Percentiles rank a stretch among this genome's conserved stretches.
Conservation (phyloP, 2,329 filamentous ascomycete species). For the Fonsecaea monophora region DNA sequence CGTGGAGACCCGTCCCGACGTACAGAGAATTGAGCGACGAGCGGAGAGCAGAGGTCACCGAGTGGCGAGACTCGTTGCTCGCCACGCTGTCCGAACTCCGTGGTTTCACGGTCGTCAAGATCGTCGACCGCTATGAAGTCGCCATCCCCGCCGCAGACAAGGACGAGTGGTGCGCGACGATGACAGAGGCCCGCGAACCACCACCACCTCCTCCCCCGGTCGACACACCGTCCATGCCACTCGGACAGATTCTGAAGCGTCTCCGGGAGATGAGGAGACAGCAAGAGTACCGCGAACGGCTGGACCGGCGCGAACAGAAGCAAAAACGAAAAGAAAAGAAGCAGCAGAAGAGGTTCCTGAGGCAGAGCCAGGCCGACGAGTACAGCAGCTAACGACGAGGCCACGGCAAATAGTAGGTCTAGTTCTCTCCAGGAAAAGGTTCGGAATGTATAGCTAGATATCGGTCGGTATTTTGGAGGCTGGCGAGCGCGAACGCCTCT, state of each 20-base stretch:
- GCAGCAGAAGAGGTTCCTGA: neutral
- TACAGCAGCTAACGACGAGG: neutral
- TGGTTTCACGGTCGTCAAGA: constrained; percentile 2
- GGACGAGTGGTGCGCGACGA: neutral
- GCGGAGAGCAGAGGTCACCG: neutral
- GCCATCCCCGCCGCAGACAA: neutral
- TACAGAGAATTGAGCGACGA: neutral
- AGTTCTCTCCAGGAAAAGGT: neutral
- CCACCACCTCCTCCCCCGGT: neutral
- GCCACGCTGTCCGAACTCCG: constrained; percentile 7
- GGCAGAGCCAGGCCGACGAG: neutral
- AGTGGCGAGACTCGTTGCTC: constrained; percentile 6
- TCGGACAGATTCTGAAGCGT: neutral
- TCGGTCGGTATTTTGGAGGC: too few relatives aligned
- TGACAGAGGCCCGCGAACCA: neutral
- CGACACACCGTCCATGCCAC: neutral
- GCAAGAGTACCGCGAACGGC: neutral
- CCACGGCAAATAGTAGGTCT: neutral
- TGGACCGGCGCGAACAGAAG: neutral
- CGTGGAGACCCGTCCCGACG: constrained; percentile 11
- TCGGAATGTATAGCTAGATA: too few relatives aligned
- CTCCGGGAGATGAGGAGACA: neutral
- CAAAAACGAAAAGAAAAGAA: neutral
- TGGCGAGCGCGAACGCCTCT: too few relatives aligned
- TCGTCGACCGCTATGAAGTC: neutral